A percentile compares a stretch with the other conserved stretches of the same genome.
These are phyloP conservation scores for Suillus alpinus DNA, from an alignment of 768 basidiomycete species.

Conservation along the genomic window DNA sequence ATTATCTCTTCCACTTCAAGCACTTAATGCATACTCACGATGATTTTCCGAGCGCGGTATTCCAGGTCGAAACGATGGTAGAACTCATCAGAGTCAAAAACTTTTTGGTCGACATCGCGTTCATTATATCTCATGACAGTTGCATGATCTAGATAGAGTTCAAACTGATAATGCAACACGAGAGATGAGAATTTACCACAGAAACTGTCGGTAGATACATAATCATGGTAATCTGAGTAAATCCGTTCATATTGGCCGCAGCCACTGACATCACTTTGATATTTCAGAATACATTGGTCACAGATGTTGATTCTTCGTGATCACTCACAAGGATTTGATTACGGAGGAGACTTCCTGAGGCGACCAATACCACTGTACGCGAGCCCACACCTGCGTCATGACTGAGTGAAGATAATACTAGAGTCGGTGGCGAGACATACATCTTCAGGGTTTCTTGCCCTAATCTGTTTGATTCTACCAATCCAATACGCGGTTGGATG, in stretches of 20 bases:
- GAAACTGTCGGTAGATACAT: slow-evolving; percentile 43
- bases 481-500: slow-evolving; percentile 50
- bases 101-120: slow-evolving; percentile 32
- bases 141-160: slow-evolving; percentile 30
- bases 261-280: slow-evolving; percentile 33
- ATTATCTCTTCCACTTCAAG: not conserved
- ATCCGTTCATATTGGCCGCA: slow-evolving; percentile 51
- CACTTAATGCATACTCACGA: slow-evolving; percentile 25
- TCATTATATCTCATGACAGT: slow-evolving; percentile 38
- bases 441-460: slow-evolving; percentile 27
- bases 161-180: not conserved
- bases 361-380: slow-evolving; percentile 56
- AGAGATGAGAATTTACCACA: slow-evolving; percentile 34
- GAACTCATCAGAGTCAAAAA: slow-evolving; percentile 42
- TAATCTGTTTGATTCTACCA: slow-evolving; percentile 46
- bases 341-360: slow-evolving; percentile 42
- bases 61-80: slow-evolving; percentile 47
- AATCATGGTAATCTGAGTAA: slow-evolving; percentile 47
- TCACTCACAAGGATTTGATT: slow-evolving; percentile 49
- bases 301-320: not conserved
- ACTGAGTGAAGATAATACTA: not conserved
- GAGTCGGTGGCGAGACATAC: slow-evolving; percentile 15
- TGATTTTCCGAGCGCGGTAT: slow-evolving; percentile 29
- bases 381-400: slow-evolving; percentile 46
- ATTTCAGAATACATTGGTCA: not conserved